Evolutionary conservation across 805 yeast genomes (phyloP).

Genomic region (Candida maris): DNA sequence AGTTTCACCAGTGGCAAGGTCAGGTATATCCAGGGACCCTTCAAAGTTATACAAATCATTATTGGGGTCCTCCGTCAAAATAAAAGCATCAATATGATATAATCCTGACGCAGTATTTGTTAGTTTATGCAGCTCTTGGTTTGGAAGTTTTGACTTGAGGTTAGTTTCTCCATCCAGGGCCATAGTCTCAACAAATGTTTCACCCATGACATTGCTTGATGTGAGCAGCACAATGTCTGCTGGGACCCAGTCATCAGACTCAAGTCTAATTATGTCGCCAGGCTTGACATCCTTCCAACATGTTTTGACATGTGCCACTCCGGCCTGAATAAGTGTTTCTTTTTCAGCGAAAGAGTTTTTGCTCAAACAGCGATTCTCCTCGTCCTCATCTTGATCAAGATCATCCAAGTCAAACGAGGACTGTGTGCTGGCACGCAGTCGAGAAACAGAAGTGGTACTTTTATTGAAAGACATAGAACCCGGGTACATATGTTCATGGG

Average conservation of each 20-base stretch:
- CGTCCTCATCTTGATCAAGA: slow-evolving; percentile 17
- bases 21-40: slow-evolving; percentile 53
- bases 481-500: slow-evolving; percentile 5
- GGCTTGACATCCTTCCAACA: slow-evolving; percentile 79
- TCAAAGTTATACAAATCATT: slow-evolving; percentile 87
- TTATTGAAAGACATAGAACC: slow-evolving; percentile 19
- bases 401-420: slow-evolving; percentile 18
- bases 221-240: slow-evolving; percentile 80
- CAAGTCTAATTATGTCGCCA: slow-evolving; percentile 77
- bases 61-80: slow-evolving; percentile 88
- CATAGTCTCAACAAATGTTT: slow-evolving; percentile 86
- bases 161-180: slow-evolving; percentile 98
- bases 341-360: slow-evolving; percentile 25
- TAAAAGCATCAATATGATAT: slow-evolving; percentile 45
- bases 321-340: slow-evolving; percentile 13
- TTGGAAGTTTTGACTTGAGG: slow-evolving; percentile 70
- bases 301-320: slow-evolving; percentile 20
- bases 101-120: slow-evolving; percentile 50
- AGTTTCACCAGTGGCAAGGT: slow-evolving; percentile 23
- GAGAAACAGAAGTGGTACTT: slow-evolving; percentile 28
- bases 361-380: slow-evolving; percentile 10
- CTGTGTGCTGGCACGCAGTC: slow-evolving; percentile 24
- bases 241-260: slow-evolving; percentile 89
- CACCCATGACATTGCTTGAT: slow-evolving; percentile 60
- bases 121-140: slow-evolving; percentile 52